A percentile compares a stretch with the other conserved stretches of the same genome.
Evolutionary conservation across 108 stramenopile genomes (phyloP).

Genomic region (Nitzschia inconspicua): DNA sequence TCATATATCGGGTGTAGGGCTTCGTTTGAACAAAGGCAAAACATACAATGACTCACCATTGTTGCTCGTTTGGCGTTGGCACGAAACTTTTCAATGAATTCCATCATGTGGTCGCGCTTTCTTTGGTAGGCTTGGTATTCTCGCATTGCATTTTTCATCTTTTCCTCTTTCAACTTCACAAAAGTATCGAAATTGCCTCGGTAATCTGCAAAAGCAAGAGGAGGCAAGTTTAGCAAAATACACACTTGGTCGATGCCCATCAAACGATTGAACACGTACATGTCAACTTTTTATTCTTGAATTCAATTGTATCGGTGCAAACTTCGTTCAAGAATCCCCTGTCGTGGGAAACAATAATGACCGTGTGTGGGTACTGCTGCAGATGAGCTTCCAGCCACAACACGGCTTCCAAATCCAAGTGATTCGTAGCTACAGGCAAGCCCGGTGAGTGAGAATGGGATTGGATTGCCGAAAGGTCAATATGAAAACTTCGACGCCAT

Average conservation of each 20-base stretch:
- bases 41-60: slow-evolving; percentile 23
- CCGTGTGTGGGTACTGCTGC: slow-evolving; percentile 77
- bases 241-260: no score
- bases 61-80: slow-evolving; percentile 95
- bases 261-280: slow-evolving; percentile 23
- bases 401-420: slow-evolving; percentile 93
- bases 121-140: slow-evolving; percentile 91
- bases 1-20: neutral
- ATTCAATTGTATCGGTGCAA: slow-evolving; percentile 87
- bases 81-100: slow-evolving; percentile 95
- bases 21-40: neutral
- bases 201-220: slow-evolving; percentile 59
- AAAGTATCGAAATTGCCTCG: slow-evolving; percentile 96
- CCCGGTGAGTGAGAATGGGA: neutral
- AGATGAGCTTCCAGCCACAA: slow-evolving; percentile 93
- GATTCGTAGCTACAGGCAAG: slow-evolving; percentile 49
- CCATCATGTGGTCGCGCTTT: slow-evolving; percentile 97
- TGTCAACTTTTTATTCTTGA: slow-evolving; percentile 74
- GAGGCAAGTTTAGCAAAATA: no score
- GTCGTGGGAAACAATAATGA: slow-evolving; percentile 95
- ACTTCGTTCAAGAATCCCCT: slow-evolving; percentile 94
- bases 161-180: slow-evolving; percentile 82
- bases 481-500: neutral
- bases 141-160: slow-evolving; percentile 77
- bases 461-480: neutral